Evolutionary conservation across 345 rosid genomes (phyloP).

Genomic region (Eucalyptus victrix): DNA sequence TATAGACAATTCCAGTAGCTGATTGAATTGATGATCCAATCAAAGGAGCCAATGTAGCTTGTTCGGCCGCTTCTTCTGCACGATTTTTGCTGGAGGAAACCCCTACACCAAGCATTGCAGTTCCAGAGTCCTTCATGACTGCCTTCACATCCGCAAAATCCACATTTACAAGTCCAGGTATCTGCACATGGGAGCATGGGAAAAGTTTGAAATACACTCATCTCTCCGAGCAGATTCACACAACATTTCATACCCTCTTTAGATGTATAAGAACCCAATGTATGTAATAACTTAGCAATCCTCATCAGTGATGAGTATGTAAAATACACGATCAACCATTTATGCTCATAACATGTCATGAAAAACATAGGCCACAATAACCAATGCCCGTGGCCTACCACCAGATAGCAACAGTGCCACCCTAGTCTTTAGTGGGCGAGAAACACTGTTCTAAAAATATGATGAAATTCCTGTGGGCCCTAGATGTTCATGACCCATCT

Average conservation of each 20-base stretch:
- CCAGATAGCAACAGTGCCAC: background rate
- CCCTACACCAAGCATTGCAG: conserved; percentile 99
- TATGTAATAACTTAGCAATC: background rate
- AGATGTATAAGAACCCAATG: background rate
- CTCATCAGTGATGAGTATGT: background rate
- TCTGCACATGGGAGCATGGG: conserved; percentile 20
- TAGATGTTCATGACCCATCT: background rate
- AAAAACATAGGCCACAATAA: background rate
- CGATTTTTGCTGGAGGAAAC: conserved; percentile 96
- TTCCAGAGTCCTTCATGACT: conserved; percentile 92
- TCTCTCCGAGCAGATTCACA: background rate
- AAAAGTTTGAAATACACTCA: background rate
- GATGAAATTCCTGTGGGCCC: background rate
- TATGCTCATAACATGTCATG: background rate
- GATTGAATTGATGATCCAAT: conserved; percentile 99
- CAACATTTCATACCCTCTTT: background rate
- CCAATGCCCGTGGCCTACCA: background rate
- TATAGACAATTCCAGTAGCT: conserved; percentile 94
- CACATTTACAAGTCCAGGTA: conserved; percentile 96
- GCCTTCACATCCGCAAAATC: conserved; percentile 99
- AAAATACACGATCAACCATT: background rate
- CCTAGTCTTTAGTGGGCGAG: fast-evolving
- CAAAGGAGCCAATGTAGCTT: conserved; percentile 92
- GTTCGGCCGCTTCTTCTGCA: conserved; percentile 99
- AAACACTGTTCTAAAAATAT: background rate